A percentile compares a stretch with the other conserved stretches of the same genome.
Evolutionary conservation across 305 asterid species (phyloP).

Genomic region (Rubia tinctorum): DNA sequence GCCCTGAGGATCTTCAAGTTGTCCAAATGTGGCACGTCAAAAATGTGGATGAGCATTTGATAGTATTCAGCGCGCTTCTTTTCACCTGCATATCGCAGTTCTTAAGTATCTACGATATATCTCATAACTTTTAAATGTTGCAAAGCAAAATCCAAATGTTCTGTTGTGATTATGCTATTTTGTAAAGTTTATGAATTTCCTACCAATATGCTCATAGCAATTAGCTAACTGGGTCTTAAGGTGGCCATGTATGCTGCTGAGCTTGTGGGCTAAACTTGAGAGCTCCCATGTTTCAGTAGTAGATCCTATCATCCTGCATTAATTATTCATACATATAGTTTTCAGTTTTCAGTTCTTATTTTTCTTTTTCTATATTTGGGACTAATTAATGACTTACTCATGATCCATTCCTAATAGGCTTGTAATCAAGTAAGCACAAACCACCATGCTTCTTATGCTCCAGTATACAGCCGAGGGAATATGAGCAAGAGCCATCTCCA

Average conservation of each 20-base stretch:
- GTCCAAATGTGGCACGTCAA: constrained; percentile 56
- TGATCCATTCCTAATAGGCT: constrained; percentile 44
- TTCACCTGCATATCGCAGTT: constrained; percentile 39
- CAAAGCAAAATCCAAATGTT: too few species aligned
- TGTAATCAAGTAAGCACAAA: constrained; percentile 58
- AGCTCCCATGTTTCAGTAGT: constrained; percentile 77
- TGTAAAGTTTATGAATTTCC: constrained; percentile 16
- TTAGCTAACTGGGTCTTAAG: constrained; percentile 48
- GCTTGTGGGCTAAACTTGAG: constrained; percentile 54
- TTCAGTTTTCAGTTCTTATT: neutral
- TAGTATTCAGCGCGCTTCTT: constrained; percentile 55
- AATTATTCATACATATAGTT: neutral
- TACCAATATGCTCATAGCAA: constrained; percentile 59
- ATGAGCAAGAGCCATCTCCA: constrained; percentile 39
- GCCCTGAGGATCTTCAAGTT: constrained; percentile 60
- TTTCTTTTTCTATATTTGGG: neutral
- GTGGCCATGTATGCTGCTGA: constrained; percentile 50
- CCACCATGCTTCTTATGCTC: constrained; percentile 69
- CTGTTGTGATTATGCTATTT: too few species aligned
- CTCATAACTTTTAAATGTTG: too few species aligned
- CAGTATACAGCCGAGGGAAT: constrained; percentile 74
- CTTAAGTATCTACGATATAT: neutral
- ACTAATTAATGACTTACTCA: constrained; percentile 49
- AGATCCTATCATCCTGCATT: constrained; percentile 41
- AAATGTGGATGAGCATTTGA: constrained; percentile 46